Evolutionary conservation across 1,139 yeast genomes (phyloP), one percentile per base, ranked within the genome.

Genomic region (Protomyces macrosporus): DNA sequence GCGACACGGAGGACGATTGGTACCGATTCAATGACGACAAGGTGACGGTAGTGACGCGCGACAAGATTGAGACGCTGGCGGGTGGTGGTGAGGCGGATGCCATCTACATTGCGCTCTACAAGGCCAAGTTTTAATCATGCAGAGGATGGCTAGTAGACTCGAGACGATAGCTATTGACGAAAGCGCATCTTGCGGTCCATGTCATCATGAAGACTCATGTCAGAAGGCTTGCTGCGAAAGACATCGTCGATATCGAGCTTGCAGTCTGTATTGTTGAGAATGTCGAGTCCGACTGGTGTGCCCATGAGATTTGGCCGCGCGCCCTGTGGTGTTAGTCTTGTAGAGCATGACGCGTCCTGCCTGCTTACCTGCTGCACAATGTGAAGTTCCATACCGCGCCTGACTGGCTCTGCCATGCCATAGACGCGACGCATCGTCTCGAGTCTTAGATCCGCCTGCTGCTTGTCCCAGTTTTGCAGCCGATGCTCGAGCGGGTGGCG

Each of bases 1-100:
- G 67, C 50, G 61, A 61, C 95, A 88, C 51, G 84, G 57, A 60
- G n/a, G 66, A 61, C 10, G 50, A 45, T 10, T 93, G 99, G 99
- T 93, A 89, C 86, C 87, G 86, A 73, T 95, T 90, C 76, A 90
- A 93, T 74, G 99, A 93, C 74, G 96, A 91, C 75, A 87, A 87
- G 73, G 96, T 95, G n/a, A 78, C 85, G 7, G 77, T 81, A 50
- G 90, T 91, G 14, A 82, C 81, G 66, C 88, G 84, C 72, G 95
- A 90, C 63, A 89, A 84, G 73, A 84, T 93, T 67, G 97, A 90
- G 73, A 77, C 82, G 64, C 81, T 95, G 68, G 70, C 97, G 6
- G 99, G 98, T 55, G 99, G 99, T 61, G 97, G 98, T 67, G 98
- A 95, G 77, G 86, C 96, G 70, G 98, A 93, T 75, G 85, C 95